Conservation (phyloP, 352 stramenopile genomes). For the Globisporangium lucens region DNA sequence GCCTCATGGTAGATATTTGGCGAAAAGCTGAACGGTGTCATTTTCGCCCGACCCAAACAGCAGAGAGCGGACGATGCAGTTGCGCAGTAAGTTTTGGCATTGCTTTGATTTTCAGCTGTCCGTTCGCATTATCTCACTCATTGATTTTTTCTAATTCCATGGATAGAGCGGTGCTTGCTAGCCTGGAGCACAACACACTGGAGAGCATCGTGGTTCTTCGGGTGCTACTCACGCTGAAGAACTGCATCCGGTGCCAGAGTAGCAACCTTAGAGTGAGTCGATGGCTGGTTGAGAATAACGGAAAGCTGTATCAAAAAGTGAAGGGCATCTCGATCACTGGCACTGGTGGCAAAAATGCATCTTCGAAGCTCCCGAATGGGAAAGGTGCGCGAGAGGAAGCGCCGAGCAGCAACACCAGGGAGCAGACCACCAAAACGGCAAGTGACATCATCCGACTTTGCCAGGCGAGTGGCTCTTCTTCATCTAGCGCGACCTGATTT, state of each 20-base stretch:
- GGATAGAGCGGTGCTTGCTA: slow-evolving; percentile 26
- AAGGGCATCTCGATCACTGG: slow-evolving; percentile 16
- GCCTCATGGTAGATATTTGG: slow-evolving; percentile 47
- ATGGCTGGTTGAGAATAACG: slow-evolving; percentile 31
- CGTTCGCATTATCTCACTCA: background rate
- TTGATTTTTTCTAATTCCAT: background rate
- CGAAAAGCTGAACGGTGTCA: slow-evolving; percentile 45
- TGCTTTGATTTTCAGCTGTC: background rate
- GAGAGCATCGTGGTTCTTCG: slow-evolving; percentile 37
- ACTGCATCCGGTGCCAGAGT: slow-evolving; percentile 50
- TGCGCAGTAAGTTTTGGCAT: slow-evolving; percentile 20
- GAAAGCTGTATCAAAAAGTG: slow-evolving; percentile 21
- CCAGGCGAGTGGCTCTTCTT: background rate
- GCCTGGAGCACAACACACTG: slow-evolving; percentile 21
- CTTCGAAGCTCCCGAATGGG: background rate
- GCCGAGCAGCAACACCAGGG: slow-evolving; percentile 13
- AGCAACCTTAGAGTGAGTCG: slow-evolving; percentile 20
- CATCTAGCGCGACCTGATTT: background rate
- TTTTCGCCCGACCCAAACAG: slow-evolving; percentile 31
- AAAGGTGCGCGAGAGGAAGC: slow-evolving; percentile 7
- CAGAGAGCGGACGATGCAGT: slow-evolving; percentile 15
- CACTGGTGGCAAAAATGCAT: background rate
- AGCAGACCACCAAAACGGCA: slow-evolving; percentile 52
- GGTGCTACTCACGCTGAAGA: slow-evolving; percentile 55
- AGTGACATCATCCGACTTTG: slow-evolving; percentile 37